Percentiles rank a stretch among this genome's conserved stretches.
phyloP scores from a whole-genome alignment of 495 filamentous ascomycete genomes.

The Hypoxylon fragiforme region DNA sequence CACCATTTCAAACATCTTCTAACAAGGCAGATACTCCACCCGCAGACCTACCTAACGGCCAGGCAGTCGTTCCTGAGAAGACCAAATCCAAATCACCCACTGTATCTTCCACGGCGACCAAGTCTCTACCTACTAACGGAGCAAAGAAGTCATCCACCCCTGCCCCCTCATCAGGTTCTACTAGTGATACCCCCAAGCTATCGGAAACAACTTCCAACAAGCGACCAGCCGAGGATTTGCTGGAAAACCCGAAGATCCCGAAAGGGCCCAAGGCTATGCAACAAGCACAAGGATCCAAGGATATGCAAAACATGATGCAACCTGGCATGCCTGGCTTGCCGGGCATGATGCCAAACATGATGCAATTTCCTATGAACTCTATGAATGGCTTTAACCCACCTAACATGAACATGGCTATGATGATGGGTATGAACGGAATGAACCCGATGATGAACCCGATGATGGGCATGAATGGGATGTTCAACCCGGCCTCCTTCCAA shows the following conservation, averaged over 20 bases:
- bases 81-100: slow-evolving; percentile 48
- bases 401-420: slow-evolving; percentile 46
- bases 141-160: slow-evolving; percentile 32
- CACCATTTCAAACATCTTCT: slow-evolving; percentile 30
- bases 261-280: slow-evolving; percentile 64
- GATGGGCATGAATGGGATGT: slow-evolving; percentile 49
- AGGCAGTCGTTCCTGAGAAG: slow-evolving; percentile 28
- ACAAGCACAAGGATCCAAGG: slow-evolving; percentile 44
- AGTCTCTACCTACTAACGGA: slow-evolving; percentile 30
- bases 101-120: slow-evolving; percentile 28
- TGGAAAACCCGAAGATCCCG: slow-evolving; percentile 65
- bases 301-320: slow-evolving; percentile 44
- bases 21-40: slow-evolving; percentile 27
- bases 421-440: slow-evolving; percentile 51
- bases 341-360: slow-evolving; percentile 50
- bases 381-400: slow-evolving; percentile 45
- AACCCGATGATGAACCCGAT: slow-evolving; percentile 60
- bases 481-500: slow-evolving; percentile 58
- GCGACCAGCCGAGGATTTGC: slow-evolving; percentile 75
- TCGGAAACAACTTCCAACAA: slow-evolving; percentile 63
- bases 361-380: slow-evolving; percentile 45
- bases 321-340: slow-evolving; percentile 45
- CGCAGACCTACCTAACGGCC: slow-evolving; percentile 22
- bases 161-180: slow-evolving; percentile 32
- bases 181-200: slow-evolving; percentile 46